Evolutionary conservation across 2,329 filamentous ascomycete species (phyloP).

Genomic region (Pseudopyrenochaeta lycopersici): DNA sequence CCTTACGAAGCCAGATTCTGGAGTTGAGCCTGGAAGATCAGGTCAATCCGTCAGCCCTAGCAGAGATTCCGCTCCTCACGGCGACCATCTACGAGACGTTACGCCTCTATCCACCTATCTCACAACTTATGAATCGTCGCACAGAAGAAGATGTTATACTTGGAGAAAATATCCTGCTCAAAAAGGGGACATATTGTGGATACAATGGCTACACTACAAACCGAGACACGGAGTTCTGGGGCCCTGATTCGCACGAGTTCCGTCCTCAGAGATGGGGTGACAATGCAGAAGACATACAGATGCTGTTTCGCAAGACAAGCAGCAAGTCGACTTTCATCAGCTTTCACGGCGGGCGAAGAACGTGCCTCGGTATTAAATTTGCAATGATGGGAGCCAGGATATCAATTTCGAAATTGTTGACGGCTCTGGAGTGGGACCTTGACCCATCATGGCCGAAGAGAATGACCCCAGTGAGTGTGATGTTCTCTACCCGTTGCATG

Average conservation of each 20-base stretch:
- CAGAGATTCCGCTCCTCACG: slow-evolving; percentile 44
- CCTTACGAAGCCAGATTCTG: background rate
- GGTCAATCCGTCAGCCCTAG: slow-evolving; percentile 1
- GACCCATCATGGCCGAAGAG: slow-evolving; percentile 43
- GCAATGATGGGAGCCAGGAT: slow-evolving; percentile 45
- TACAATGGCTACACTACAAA: slow-evolving; percentile 21
- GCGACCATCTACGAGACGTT: slow-evolving; percentile 56
- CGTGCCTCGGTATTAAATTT: slow-evolving; percentile 51
- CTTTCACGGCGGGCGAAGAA: slow-evolving; percentile 49
- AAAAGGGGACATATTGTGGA: slow-evolving; percentile 14
- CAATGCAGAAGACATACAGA: slow-evolving; percentile 36
- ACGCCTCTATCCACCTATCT: slow-evolving; percentile 60
- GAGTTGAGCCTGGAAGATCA: slow-evolving; percentile 3
- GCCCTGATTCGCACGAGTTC: slow-evolving; percentile 36
- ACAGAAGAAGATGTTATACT: slow-evolving; percentile 29
- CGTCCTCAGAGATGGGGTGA: slow-evolving; percentile 47
- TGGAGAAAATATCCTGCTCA: slow-evolving; percentile 12
- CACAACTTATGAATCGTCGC: slow-evolving; percentile 56
- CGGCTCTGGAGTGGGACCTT: slow-evolving; percentile 37
- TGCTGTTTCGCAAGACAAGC: slow-evolving; percentile 41
- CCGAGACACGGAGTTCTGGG: slow-evolving; percentile 15
- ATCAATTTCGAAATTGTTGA: slow-evolving; percentile 40
- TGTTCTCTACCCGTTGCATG: too few species aligned
- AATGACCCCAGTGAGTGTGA: slow-evolving; percentile 47
- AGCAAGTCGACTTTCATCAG: slow-evolving; percentile 48